phyloP scores from a whole-genome alignment of 306 rosid genomes.

The Geum urbanum region DNA sequence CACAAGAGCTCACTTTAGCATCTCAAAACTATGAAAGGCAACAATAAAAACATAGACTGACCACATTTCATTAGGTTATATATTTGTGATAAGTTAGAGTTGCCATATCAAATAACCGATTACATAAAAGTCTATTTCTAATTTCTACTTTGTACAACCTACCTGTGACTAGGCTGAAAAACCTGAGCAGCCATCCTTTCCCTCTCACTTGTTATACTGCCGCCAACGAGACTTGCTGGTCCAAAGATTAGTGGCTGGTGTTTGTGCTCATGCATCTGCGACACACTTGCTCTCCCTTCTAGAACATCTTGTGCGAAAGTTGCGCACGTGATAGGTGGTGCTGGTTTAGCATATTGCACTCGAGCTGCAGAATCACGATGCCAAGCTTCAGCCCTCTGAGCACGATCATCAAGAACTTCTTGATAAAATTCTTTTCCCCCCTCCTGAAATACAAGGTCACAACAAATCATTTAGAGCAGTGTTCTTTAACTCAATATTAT shows the following conservation, averaged over 20 bases:
- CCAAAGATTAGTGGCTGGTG: conserved; percentile 92
- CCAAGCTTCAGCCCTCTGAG: conserved; percentile 73
- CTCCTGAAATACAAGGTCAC: conserved; percentile 44
- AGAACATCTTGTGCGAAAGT: conserved; percentile 97
- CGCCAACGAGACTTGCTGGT: conserved; percentile 83
- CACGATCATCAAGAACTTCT: conserved; percentile 78
- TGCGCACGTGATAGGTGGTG: conserved; percentile 85
- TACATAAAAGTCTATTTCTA: not conserved
- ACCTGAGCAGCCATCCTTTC: conserved; percentile 88
- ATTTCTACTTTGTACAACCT: not conserved
- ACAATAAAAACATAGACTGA: not conserved
- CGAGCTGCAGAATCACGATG: conserved; percentile 68
- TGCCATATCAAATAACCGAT: not conserved
- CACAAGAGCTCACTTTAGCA: conserved; percentile 34
- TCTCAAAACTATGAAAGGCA: conserved; percentile 15
- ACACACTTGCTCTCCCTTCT: conserved; percentile 84
- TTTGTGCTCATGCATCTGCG: conserved; percentile 84
- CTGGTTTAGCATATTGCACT: conserved; percentile 57
- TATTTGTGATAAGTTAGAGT: not conserved
- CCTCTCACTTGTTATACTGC: conserved; percentile 71
- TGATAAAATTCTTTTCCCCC: conserved; percentile 59
- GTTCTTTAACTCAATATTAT: not conserved
- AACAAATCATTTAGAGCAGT: not conserved
- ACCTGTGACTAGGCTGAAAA: conserved; percentile 78
- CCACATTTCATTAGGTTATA: not conserved